phyloP scores from a whole-genome alignment of 2,329 filamentous ascomycete species.

The Coniosporium tulheliwenetii region DNA sequence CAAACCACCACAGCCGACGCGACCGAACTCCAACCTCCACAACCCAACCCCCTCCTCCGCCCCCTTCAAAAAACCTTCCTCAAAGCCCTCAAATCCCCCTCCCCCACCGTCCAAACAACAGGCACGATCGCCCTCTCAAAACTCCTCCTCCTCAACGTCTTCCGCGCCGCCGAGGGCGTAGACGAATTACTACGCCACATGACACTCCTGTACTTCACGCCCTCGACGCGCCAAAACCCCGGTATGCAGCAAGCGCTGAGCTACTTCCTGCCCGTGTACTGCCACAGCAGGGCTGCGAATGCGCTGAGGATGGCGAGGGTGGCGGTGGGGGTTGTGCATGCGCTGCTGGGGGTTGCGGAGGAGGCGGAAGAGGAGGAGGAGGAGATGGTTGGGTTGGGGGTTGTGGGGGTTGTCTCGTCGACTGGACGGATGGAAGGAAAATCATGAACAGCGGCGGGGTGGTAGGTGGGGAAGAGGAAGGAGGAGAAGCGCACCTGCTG shows the following conservation, averaged over 20 bases:
- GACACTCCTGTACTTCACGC: constrained; percentile 78
- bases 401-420: constrained; percentile 73
- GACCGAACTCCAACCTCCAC: too few relatives aligned
- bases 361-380: constrained; percentile 53
- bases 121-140: constrained; percentile 75
- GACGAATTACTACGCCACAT: constrained; percentile 70
- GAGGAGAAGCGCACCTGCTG: constrained; percentile 59
- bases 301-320: constrained; percentile 67
- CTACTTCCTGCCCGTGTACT: constrained; percentile 92
- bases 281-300: constrained; percentile 69
- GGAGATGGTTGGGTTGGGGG: constrained; percentile 58
- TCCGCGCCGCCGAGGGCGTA: constrained; percentile 50
- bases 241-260: constrained; percentile 72
- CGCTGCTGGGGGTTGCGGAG: constrained; percentile 42
- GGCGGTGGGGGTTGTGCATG: constrained; percentile 57
- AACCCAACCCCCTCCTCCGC: constrained; percentile 29
- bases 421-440: constrained; percentile 87
- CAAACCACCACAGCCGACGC: constrained; percentile 22
- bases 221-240: constrained; percentile 64
- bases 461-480: constrained; percentile 39
- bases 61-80: constrained; percentile 73
- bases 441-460: constrained; percentile 36
- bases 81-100: constrained; percentile 60
- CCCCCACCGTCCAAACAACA: constrained; percentile 61
- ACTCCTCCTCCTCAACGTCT: constrained; percentile 64